Evolutionary conservation across 2,329 filamentous ascomycete species (phyloP), one percentile per base, ranked within the genome.

Genomic region (Ustilaginoidea virens): DNA sequence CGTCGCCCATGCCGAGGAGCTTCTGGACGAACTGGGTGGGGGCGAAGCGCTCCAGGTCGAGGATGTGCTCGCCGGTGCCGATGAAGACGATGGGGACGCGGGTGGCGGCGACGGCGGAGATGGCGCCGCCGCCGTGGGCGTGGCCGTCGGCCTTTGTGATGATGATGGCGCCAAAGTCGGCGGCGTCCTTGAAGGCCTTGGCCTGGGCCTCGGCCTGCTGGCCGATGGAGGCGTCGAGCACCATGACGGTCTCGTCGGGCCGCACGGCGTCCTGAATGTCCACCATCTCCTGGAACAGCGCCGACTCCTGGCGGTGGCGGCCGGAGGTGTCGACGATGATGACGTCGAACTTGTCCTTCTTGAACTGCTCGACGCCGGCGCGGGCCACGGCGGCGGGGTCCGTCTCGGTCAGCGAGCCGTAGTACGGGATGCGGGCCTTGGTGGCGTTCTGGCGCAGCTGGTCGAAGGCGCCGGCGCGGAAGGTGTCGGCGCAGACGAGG

Each of bases 81-180:
- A 98, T 83, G 55, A 94, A 98, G 8, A 96, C 86, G 42, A 98
- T 98, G 3, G 90, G 90, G 0, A 90, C 96, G 43, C 87, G 79
- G 18, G 90, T 98, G 2, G 90, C 90, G 1, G 90, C 90, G 33
- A 98, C 90, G 7, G 90, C 90, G 4, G 87, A 96, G 33, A 98
- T 98, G 36, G 90, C 90, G 59, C 90, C 90, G 63, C 90, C 90
- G 44, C 90, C 90, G 26, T 82, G 81, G 1, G 90, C 90, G 42
- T 93, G 83, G 39, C 90, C 90, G 49, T 98, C 90, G 0, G 87
- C 96, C 62, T 98, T 98, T 29, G 90, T 98, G 48, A 98, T 94
- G 48, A 98, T 93, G 45, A 98, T 98, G 39, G 90, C 85, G 48
- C 90, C 90, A 44, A 96, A 98, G 52, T 94, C 83, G 19, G 90